Conservation (phyloP, 805 yeast species). For the Kazachstania viticola region DNA sequence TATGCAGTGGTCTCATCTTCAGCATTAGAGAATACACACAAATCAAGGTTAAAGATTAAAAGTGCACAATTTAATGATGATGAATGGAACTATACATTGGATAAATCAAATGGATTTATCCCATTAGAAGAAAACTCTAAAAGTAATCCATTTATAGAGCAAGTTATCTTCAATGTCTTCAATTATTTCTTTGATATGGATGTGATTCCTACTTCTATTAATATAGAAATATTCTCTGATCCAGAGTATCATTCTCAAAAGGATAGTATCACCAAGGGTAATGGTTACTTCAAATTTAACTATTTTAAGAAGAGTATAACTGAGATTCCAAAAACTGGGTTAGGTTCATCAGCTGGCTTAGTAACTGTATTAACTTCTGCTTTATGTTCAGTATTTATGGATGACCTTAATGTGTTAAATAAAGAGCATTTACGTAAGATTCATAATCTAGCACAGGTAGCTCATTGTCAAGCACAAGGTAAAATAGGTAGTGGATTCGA, state of each 20-base stretch:
- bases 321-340: constrained; percentile 82
- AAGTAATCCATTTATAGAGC: constrained; percentile 64
- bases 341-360: constrained; percentile 93
- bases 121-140: constrained; percentile 25
- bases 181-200: constrained; percentile 35
- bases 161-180: constrained; percentile 45
- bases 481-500: constrained; percentile 97
- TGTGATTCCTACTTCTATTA: constrained; percentile 24
- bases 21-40: constrained; percentile 2
- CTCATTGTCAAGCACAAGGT: constrained; percentile 90
- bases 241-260: constrained; percentile 79
- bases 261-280: constrained; percentile 28
- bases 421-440: constrained; percentile 28
- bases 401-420: constrained; percentile 24
- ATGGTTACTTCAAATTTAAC: constrained; percentile 36
- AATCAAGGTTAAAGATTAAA: constrained; percentile 32
- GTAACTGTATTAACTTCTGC: constrained; percentile 73
- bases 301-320: constrained; percentile 51
- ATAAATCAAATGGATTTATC: constrained; percentile 7
- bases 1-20: constrained; percentile 45
- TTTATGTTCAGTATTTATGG: constrained; percentile 37
- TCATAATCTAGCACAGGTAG: constrained; percentile 78
- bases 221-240: constrained; percentile 67
- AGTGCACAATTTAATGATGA: constrained; percentile 74
- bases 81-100: constrained; percentile 47